These are phyloP conservation scores for Pseudonitzschia pungens DNA, from an alignment of 108 stramenopile genomes.

Conservation along the genomic window DNA sequence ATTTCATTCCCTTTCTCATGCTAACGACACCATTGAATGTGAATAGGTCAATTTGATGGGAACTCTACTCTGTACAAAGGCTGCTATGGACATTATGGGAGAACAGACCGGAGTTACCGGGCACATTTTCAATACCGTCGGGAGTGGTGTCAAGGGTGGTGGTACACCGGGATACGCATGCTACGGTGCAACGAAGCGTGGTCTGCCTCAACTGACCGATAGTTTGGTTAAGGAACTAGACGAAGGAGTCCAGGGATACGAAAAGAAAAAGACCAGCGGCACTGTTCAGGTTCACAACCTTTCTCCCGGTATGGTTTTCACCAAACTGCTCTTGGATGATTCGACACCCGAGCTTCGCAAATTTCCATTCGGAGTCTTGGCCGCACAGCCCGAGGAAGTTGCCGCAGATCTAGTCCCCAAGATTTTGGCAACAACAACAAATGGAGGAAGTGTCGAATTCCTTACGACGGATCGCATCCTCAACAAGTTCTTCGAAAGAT, in stretches of 20 bases:
- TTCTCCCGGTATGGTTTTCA: slow-evolving; percentile 93
- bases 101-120: slow-evolving; percentile 77
- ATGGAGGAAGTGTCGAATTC: slow-evolving; percentile 85
- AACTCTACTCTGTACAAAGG: slow-evolving; percentile 81
- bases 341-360: slow-evolving; percentile 91
- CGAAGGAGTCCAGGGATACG: slow-evolving; percentile 88
- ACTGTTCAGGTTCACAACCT: slow-evolving; percentile 83
- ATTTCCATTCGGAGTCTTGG: slow-evolving; percentile 90
- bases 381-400: slow-evolving; percentile 90
- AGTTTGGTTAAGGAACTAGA: slow-evolving; percentile 84
- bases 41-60: slow-evolving; percentile 75
- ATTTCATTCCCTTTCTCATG: background rate
- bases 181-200: slow-evolving; percentile 91
- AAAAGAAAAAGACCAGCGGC: slow-evolving; percentile 70
- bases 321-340: slow-evolving; percentile 85
- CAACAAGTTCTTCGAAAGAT: slow-evolving; percentile 87
- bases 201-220: slow-evolving; percentile 85
- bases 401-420: slow-evolving; percentile 90
- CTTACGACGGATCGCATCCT: slow-evolving; percentile 86
- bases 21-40: background rate
- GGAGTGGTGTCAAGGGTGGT: slow-evolving; percentile 89
- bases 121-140: slow-evolving; percentile 92
- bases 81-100: slow-evolving; percentile 87
- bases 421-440: slow-evolving; percentile 59
- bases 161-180: slow-evolving; percentile 92